These are phyloP conservation scores for Erodium maritimum DNA, from an alignment of 345 rosid species.

Conservation along the genomic window DNA sequence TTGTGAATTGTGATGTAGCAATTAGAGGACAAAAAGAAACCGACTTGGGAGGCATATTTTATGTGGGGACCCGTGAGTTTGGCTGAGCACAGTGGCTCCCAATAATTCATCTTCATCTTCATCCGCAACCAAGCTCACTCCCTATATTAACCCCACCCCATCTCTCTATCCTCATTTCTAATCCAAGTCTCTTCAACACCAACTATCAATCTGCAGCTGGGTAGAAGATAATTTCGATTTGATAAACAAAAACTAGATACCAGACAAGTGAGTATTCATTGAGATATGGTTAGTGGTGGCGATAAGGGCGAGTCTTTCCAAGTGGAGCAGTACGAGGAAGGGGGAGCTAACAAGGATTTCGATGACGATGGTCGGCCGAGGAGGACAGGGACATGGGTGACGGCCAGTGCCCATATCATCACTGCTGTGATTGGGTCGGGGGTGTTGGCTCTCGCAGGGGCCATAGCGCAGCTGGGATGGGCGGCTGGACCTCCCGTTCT, in stretches of 20 bases:
- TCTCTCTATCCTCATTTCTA: too few species aligned
- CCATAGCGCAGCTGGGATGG: constrained; percentile 85
- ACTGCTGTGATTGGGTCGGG: constrained; percentile 94
- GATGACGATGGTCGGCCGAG: constrained; percentile 66
- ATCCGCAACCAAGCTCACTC: too few species aligned
- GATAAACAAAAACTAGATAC: too few species aligned
- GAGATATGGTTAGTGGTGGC: not conserved
- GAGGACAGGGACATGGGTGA: constrained; percentile 74
- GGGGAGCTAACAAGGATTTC: constrained; percentile 24
- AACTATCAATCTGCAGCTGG: too few species aligned
- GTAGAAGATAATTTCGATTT: too few species aligned
- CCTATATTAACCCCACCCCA: too few species aligned
- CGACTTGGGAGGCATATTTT: not conserved
- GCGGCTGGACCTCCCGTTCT: constrained; percentile 61
- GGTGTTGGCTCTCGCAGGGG: constrained; percentile 78
- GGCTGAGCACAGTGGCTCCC: too few species aligned
- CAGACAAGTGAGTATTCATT: not conserved
- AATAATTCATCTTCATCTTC: too few species aligned
- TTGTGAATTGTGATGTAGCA: not conserved
- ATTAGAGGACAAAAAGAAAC: not conserved
- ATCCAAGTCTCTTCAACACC: too few species aligned
- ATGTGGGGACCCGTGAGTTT: too few species aligned
- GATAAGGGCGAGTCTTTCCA: not conserved
- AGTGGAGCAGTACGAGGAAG: not conserved
- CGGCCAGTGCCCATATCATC: constrained; percentile 83